A percentile compares a stretch with the other conserved stretches of the same genome.
Evolutionary conservation across 768 basidiomycete genomes (phyloP).

Genomic region (Leccinum truebloodii): DNA sequence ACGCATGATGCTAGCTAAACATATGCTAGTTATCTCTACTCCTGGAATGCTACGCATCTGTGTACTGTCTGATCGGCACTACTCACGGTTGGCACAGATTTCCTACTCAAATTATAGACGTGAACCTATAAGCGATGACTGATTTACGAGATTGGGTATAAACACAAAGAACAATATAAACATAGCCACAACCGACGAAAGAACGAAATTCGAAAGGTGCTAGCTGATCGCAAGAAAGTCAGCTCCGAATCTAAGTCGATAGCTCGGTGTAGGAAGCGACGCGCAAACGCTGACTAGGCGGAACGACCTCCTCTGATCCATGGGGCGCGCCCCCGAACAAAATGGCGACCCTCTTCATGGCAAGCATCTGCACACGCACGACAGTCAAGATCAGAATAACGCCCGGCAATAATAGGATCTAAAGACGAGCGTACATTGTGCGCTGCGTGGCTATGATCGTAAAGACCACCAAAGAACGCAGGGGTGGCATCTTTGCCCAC

Average conservation of each 20-base stretch:
- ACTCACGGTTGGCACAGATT: too few species aligned
- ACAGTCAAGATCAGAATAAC: neutral
- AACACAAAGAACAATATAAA: neutral
- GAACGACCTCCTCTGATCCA: conserved; percentile 7
- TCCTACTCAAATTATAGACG: too few species aligned
- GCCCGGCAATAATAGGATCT: neutral
- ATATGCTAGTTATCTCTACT: neutral
- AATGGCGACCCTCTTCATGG: conserved; percentile 15
- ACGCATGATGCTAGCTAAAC: too few species aligned
- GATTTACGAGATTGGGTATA: too few species aligned
- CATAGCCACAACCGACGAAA: neutral
- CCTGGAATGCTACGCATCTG: too few species aligned
- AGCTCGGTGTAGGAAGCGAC: conserved; percentile 3
- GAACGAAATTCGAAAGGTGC: too few species aligned
- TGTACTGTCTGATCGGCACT: neutral
- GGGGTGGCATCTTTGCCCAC: too few species aligned
- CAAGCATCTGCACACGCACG: neutral
- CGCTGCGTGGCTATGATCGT: conserved; percentile 40
- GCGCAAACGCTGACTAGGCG: conserved; percentile 11
- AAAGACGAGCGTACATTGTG: conserved; percentile 61
- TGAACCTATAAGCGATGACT: too few species aligned
- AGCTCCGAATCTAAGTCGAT: neutral
- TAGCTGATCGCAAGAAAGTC: too few species aligned
- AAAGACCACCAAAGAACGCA: too few species aligned
- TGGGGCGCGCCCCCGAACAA: conserved; percentile 11